Evolutionary conservation across 345 rosid species (phyloP).

Genomic region (Dimocarpus longan): DNA sequence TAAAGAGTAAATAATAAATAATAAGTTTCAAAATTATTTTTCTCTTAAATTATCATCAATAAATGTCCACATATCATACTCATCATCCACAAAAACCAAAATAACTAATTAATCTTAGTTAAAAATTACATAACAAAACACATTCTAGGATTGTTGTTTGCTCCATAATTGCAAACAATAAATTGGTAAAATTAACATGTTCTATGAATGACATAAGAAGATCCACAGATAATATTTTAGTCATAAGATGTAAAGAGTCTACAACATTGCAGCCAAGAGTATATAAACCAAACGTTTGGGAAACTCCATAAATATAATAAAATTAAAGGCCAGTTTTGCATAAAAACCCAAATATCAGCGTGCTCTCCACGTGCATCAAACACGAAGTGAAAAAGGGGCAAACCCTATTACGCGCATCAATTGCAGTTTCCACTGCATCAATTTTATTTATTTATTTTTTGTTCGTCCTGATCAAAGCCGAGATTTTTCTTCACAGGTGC

Average conservation of each 20-base stretch:
- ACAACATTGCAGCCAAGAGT: background rate
- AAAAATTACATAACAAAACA: no score
- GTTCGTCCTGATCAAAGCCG: background rate
- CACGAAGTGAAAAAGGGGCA: no score
- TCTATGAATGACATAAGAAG: background rate
- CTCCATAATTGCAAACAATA: no score
- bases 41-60: no score
- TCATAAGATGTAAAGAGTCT: background rate
- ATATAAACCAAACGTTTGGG: background rate
- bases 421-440: background rate
- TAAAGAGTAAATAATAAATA: no score
- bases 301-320: background rate
- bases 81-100: no score
- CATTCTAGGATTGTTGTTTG: no score
- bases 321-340: background rate
- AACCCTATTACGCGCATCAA: background rate
- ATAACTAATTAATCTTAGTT: no score
- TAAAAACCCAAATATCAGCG: background rate
- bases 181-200: background rate
- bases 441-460: background rate
- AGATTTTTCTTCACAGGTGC: constrained; percentile 5
- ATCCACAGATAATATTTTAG: background rate
- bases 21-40: background rate
- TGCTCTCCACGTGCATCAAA: background rate
- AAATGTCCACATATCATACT: background rate